A percentile compares a stretch with the other conserved stretches of the same genome.
phyloP scores from a whole-genome alignment of 2,329 filamentous ascomycete species.

The Ophiostoma himal-ulmi region DNA sequence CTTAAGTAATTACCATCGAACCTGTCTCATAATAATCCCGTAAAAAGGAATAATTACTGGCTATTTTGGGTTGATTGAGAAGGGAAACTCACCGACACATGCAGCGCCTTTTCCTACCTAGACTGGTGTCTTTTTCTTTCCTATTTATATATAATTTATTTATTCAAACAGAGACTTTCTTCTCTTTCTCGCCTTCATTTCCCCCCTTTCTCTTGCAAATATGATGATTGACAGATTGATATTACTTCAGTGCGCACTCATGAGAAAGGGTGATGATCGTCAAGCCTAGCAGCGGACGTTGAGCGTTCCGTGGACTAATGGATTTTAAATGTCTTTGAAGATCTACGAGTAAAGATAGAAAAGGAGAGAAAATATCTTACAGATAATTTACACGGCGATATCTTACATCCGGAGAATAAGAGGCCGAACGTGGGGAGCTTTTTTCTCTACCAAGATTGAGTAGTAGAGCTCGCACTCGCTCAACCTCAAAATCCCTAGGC shows the following conservation, averaged over 20 bases:
- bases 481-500: too few relatives aligned
- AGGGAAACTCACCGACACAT: not conserved
- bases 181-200: not conserved
- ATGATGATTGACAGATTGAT: not conserved
- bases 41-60: not conserved
- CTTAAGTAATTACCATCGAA: not conserved
- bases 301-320: not conserved
- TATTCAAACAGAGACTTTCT: not conserved
- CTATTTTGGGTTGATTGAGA: not conserved
- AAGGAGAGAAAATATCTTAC: too few relatives aligned
- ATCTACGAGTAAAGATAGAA: not conserved
- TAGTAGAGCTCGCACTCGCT: too few relatives aligned
- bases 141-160: not conserved
- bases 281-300: not conserved
- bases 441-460: not conserved
- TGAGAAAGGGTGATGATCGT: not conserved
- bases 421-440: not conserved
- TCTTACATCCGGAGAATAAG: not conserved
- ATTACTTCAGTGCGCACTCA: not conserved
- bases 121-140: not conserved
- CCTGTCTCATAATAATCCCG: not conserved
- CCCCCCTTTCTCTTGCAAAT: not conserved
- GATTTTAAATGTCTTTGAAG: not conserved
- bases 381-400: not conserved
- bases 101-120: slow-evolving; percentile 2